These are phyloP conservation scores for Ophiostoma pallidulum DNA, from an alignment of 2,329 filamentous ascomycete genomes.

Conservation along the genomic window DNA sequence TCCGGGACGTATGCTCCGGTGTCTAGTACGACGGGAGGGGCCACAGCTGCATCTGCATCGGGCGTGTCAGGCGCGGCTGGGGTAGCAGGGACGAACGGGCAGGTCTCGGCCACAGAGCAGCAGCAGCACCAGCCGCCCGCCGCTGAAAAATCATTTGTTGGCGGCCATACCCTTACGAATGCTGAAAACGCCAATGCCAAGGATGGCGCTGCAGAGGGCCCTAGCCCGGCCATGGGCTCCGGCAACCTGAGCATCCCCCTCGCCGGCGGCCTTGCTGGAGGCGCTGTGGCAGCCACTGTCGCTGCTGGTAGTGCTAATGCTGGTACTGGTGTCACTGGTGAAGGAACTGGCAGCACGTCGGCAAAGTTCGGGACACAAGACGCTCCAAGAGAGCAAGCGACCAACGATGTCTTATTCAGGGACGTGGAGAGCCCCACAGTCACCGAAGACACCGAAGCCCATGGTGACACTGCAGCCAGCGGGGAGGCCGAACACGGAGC, in stretches of 20 bases:
- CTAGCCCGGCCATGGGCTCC: neutral
- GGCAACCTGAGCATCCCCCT: slow-evolving; percentile 3
- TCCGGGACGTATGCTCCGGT: neutral
- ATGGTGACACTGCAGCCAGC: neutral
- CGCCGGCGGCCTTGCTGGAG: slow-evolving; percentile 21
- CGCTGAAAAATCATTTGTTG: slow-evolving; percentile 27
- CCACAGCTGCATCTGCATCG: neutral
- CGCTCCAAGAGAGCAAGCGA: too few relatives aligned
- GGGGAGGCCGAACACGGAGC: neutral
- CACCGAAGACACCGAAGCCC: neutral
- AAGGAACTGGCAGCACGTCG: too few relatives aligned
- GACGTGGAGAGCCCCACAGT: neutral
- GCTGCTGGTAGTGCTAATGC: neutral
- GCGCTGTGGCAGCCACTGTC: slow-evolving; percentile 11
- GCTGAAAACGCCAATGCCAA: slow-evolving; percentile 13
- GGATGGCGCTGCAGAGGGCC: neutral
- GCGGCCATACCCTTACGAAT: slow-evolving; percentile 29
- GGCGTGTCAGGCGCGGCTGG: too few relatives aligned
- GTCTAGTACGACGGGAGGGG: too few relatives aligned
- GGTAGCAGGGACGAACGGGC: neutral
- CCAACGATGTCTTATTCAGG: neutral
- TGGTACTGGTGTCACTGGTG: neutral
- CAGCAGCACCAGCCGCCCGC: neutral
- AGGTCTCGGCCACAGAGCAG: too few relatives aligned
- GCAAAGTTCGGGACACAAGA: too few relatives aligned